A percentile compares a stretch with the other conserved stretches of the same genome.
These are phyloP conservation scores for Eucommia ulmoides DNA, from an alignment of 257 asterid genomes.

Conservation along the genomic window DNA sequence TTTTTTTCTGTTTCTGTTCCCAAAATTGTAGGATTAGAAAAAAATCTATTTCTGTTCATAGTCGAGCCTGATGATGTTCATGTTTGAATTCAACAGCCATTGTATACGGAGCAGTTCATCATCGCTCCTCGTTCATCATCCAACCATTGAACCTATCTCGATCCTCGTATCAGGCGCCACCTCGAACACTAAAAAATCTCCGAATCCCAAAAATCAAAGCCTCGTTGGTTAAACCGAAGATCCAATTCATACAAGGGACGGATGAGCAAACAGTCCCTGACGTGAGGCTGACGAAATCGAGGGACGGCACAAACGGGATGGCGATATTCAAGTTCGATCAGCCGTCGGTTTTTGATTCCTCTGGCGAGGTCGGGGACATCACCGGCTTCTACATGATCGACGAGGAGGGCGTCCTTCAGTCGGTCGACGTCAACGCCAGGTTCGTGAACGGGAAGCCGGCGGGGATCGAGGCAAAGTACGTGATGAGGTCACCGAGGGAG, in stretches of 20 bases:
- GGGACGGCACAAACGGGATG: conserved; percentile 83
- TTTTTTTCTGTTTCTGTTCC: too few relatives aligned
- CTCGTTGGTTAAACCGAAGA: conserved; percentile 67
- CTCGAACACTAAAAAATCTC: conserved; percentile 24
- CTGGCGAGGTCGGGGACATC: conserved; percentile 77
- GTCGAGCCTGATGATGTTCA: conserved; percentile 3
- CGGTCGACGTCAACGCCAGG: conserved; percentile 83
- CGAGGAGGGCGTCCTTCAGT: conserved; percentile 78
- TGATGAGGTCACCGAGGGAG: conserved; percentile 67
- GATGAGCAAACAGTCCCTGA: conserved; percentile 87
- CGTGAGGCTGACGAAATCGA: conserved; percentile 80
- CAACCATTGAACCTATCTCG: too few relatives aligned
- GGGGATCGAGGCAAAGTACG: conserved; percentile 79
- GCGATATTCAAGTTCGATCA: conserved; percentile 71
- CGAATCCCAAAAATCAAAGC: conserved; percentile 16
- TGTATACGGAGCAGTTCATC: conserved; percentile 26
- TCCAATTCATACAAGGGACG: conserved; percentile 86
- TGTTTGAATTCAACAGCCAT: conserved; percentile 26
- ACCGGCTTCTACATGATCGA: conserved; percentile 94
- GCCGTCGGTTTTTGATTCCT: conserved; percentile 89
- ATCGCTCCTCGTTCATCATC: conserved; percentile 46
- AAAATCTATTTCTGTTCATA: background rate
- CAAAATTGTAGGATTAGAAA: too few relatives aligned
- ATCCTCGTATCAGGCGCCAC: too few relatives aligned
- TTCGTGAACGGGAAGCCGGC: conserved; percentile 93